Conservation (phyloP, 805 yeast species). For the Wickerhamomyces pijperi region DNA sequence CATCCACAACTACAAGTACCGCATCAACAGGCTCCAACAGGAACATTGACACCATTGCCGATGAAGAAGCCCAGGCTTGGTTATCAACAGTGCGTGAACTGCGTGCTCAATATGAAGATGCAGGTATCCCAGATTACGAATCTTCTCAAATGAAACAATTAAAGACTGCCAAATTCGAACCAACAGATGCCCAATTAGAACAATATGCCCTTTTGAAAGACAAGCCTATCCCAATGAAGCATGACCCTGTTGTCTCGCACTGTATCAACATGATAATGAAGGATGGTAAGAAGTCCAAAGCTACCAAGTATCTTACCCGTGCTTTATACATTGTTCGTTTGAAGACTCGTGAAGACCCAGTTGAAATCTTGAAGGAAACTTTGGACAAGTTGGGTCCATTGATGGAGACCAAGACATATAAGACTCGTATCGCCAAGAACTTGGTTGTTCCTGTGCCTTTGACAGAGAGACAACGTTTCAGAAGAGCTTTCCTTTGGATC, state of each 20-base stretch:
- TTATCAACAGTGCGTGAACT: slow-evolving; percentile 28
- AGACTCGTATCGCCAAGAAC: slow-evolving; percentile 80
- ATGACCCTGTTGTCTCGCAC: slow-evolving; percentile 64
- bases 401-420: slow-evolving; percentile 62
- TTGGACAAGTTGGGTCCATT: slow-evolving; percentile 80
- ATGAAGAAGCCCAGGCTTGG: slow-evolving; percentile 31
- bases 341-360: slow-evolving; percentile 69
- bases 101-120: slow-evolving; percentile 21
- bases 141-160: slow-evolving; percentile 18
- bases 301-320: slow-evolving; percentile 59
- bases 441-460: slow-evolving; percentile 75
- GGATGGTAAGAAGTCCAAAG: slow-evolving; percentile 77
- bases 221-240: slow-evolving; percentile 45
- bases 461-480: slow-evolving; percentile 67
- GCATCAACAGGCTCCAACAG: background rate
- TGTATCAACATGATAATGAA: slow-evolving; percentile 85
- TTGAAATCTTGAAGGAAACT: slow-evolving; percentile 58
- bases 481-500: slow-evolving; percentile 88
- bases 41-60: slow-evolving; percentile 2
- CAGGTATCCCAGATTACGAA: slow-evolving; percentile 21
- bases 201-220: slow-evolving; percentile 40
- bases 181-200: slow-evolving; percentile 52
- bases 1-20: background rate
- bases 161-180: slow-evolving; percentile 30
- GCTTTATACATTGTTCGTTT: slow-evolving; percentile 75